Conservation (phyloP, 1,284 basidiomycete species). For the Taiwanofungus camphoratus region DNA sequence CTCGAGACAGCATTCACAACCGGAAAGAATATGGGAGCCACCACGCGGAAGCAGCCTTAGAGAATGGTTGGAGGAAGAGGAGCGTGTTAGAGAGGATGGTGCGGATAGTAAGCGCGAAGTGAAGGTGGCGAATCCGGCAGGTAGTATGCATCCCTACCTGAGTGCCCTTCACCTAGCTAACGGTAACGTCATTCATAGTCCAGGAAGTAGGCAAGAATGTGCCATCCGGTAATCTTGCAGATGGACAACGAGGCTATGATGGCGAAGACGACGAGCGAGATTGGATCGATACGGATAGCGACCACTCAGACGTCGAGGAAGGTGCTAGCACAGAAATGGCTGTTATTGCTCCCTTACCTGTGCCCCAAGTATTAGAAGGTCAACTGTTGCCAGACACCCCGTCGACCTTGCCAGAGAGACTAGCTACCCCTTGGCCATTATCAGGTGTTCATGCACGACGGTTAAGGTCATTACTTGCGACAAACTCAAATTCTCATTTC, state of each 20-base stretch:
- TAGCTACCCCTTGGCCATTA: no score
- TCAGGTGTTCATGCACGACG: no score
- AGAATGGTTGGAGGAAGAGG: slow-evolving; percentile 24
- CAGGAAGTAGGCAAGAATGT: no score
- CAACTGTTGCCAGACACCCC: no score
- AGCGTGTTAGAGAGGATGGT: slow-evolving; percentile 12
- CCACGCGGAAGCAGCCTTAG: slow-evolving; percentile 17
- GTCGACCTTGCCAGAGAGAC: no score
- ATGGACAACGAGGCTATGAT: not conserved
- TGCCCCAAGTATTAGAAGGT: no score
- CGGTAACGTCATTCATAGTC: not conserved
- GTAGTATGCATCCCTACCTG: not conserved
- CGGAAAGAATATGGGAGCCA: slow-evolving; percentile 18
- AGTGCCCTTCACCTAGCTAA: slow-evolving; percentile 1
- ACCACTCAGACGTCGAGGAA: no score
- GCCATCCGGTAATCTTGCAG: no score
- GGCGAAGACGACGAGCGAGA: not conserved
- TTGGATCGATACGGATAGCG: not conserved
- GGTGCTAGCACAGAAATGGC: no score
- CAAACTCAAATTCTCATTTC: no score
- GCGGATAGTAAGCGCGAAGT: slow-evolving; percentile 3
- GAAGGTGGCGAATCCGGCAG: not conserved
- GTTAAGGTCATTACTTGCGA: no score
- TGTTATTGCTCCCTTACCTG: no score
- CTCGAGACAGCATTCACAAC: not conserved